Base-by-base conservation (phyloP, 768 basidiomycete species). In the Xanthoconium purpureum region DNA sequence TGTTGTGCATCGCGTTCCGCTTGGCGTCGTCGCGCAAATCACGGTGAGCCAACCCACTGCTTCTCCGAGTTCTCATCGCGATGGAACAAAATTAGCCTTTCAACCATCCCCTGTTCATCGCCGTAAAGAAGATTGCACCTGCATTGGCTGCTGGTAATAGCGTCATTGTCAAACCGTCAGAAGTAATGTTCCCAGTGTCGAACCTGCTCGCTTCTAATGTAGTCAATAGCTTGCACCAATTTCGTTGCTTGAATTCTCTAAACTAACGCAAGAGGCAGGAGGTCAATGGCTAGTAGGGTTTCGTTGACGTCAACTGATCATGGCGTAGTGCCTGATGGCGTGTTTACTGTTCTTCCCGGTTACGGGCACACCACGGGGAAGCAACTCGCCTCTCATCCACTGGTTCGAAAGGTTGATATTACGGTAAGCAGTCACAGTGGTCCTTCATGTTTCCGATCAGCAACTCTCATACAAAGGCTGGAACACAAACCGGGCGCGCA, bases 11-110 rank as follows among this genome's bases (percentile, higher is more conserved):
- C 80, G 92, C 14, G 77, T 91, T 12, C 91, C 92, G 1, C 79
- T 94, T 1, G 92, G 92, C 12, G 91, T 93, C n/a, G 89, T 92
- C 38, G 91, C 87, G 1, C 91, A 94, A 67, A 89, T 94, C 28
- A 93, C 89, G 14, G 91, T 90, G 55, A 68, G 79, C 54, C 5
- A 12, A 18, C 48, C 10, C 39, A 32, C 43, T 10, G 15, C 29
- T 6, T 42, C 39, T 20, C 53, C 29, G 32, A 40, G 38, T 28
- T 50, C 36, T 57, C 49, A 56, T 32, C 40, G 11, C 14, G n/a
- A 47, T 24, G 40, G 7, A 13, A 35, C 20, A 18, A 43, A 45
- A 50, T 15, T 58, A 91, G 88, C 89, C 91, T 3, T 94, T 93
- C 71, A 94, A 94, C 62, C 91, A 94, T 61, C 92, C 92, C 1